Evolutionary conservation across 2,329 filamentous ascomycete species (phyloP), one percentile per base, ranked within the genome.

Genomic region (Aspergillus sp.): DNA sequence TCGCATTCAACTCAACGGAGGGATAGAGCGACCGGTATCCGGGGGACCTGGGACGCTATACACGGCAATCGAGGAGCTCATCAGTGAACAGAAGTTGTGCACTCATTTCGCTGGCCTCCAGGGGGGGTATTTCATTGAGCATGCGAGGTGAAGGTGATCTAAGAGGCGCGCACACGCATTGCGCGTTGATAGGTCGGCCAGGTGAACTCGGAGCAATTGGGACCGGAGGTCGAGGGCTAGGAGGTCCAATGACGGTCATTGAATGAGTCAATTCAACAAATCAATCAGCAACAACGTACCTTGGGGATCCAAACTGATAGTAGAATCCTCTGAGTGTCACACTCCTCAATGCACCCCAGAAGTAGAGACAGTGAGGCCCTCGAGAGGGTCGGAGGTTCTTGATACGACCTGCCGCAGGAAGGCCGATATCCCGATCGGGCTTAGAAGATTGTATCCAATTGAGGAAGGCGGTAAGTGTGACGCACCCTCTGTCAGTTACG

Each of bases 401-500:
- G 40, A 42, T 42, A 42, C 16, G 40, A 38, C 16, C 14, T n/a
- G 16, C 34, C n/a, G 34, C 34, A 38, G 34, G 13, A n/a, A 42
- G 17, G 40, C 40, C 40, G 40, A 42, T 21, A 42, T n/a, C 49
- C 49, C 21, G 20, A 47, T 52, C 21, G 36, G 49, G 44, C 14
- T 19, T 52, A 52, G 49, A 38, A 16, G 34, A 17, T 20, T 5
- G 20, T 17, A 14, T 9, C 5, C 17, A 21, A 21, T 14, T 44
- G 62, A 57, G 60, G 66, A 41, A 53, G 45, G 53, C 63, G 52
- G 54, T 53, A 58, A 36, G 43, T 45, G 47, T 57, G 59, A 63
- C 23, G 17, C 4, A 64, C 66, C 67, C 67, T 69, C 66, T 52
- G 58, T 47, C 55, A 52, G 57, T 61, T 62, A 62, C 55, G 55